Base-by-base conservation (phyloP, 2,329 filamentous ascomycete genomes). In the Monilinia fructicola region DNA sequence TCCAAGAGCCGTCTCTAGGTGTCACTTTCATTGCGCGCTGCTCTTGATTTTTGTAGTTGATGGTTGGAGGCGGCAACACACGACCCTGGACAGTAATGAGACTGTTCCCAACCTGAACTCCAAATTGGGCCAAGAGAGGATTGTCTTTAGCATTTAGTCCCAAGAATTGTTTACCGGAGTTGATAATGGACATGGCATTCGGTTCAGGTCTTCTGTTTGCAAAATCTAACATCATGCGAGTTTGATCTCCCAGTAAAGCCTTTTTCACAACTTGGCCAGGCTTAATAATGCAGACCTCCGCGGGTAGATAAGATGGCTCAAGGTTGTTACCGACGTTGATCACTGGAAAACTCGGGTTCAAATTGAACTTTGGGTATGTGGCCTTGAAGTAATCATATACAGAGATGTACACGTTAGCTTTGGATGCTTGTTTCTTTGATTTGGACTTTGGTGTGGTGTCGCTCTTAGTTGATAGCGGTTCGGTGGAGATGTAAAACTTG, bases 81-180 rank as follows among this genome's bases (percentile, higher is more conserved):
- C 93, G 87, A 1, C 86, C 93, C 0, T 82, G 81, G 0, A 97
- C 90, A 0, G 90, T 90, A 44, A 96, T 80, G 44, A 97, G 62
- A 50, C 71, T 72, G 6, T 65, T 82, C 9, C 80, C 81, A 3
- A 93, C 82, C 1, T 78, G 78, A 68, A 96, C 81, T 6, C 88
- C 88, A 68, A 93, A 95, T 2, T 80, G 74, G 6, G 69, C 69
- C 81, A 83, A 66, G 16, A 44, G 11, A 2, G 46, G 44, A 0
- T 77, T 69, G 50, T 81, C 81, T 2, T 78, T 73, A 5, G 74
- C 76, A 54, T 86, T 82, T 2, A 92, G 80, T 2, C 84, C 83
- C 28, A 94, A 80, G 6, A 86, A 78, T 23, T 79, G 69, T 31
- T 86, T 82, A 2, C 85, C 89, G 11, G 82, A 81, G 0, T 76